phyloP scores from a whole-genome alignment of 257 asterid genomes.

The Nicotiana knightiana region DNA sequence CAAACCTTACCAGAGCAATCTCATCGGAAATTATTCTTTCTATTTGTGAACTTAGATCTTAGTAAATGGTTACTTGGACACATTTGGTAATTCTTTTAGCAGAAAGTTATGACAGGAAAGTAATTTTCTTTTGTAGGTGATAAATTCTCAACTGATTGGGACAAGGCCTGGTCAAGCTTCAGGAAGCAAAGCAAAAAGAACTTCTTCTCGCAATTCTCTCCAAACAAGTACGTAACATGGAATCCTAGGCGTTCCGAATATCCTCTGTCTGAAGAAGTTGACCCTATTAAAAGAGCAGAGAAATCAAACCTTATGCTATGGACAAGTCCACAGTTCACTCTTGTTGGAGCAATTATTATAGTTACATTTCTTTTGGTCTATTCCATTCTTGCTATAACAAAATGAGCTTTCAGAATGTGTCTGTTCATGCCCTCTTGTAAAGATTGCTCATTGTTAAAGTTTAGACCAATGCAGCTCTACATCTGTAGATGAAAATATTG shows the following conservation, averaged over 20 bases:
- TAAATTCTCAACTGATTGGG: constrained; percentile 81
- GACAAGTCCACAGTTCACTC: constrained; percentile 81
- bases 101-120: neutral
- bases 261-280: constrained; percentile 88
- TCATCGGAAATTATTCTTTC: neutral
- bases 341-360: constrained; percentile 58
- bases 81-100: neutral
- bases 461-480: constrained; percentile 8
- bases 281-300: constrained; percentile 91
- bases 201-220: constrained; percentile 59
- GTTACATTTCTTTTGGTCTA: constrained; percentile 67
- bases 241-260: constrained; percentile 73
- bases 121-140: constrained; percentile 32
- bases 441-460: constrained; percentile 8
- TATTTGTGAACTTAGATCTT: neutral
- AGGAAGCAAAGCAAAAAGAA: constrained; percentile 70
- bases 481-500: neutral
- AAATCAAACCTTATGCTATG: constrained; percentile 74
- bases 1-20: neutral
- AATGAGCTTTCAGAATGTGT: constrained; percentile 25
- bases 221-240: constrained; percentile 89
- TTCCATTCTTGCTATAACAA: constrained; percentile 54
- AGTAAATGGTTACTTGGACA: neutral
- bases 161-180: constrained; percentile 92
- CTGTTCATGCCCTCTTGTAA: constrained; percentile 16